These are phyloP conservation scores for Alternaria incomplexa DNA, from an alignment of 2,329 filamentous ascomycete species.

Conservation along the genomic window DNA sequence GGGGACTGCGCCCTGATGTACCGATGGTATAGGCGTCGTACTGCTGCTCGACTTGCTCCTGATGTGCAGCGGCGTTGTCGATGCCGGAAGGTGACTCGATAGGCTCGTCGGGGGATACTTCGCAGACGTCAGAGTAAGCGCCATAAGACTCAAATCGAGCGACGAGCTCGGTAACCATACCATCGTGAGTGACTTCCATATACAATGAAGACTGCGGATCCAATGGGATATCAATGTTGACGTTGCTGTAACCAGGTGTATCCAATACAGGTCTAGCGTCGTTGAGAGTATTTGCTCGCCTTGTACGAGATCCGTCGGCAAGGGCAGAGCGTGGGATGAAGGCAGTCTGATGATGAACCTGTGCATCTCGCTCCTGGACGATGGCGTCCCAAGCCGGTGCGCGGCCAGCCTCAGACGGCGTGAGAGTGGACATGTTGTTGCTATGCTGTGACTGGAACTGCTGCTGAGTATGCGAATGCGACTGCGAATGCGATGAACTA, in stretches of 20 bases:
- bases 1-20: constrained; percentile 18
- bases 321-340: constrained; percentile 31
- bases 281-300: background rate
- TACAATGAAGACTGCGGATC: constrained; percentile 25
- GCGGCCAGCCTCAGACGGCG: constrained; percentile 17
- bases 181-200: constrained; percentile 30
- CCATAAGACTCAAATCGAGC: constrained; percentile 26
- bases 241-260: constrained; percentile 15
- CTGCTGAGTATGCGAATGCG: constrained; percentile 23
- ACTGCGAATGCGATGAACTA: constrained; percentile 23
- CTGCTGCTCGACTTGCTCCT: background rate
- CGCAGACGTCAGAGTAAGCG: constrained; percentile 18
- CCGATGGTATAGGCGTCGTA: background rate
- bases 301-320: background rate
- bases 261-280: constrained; percentile 18
- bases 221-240: constrained; percentile 34
- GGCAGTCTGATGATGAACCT: constrained; percentile 11
- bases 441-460: constrained; percentile 22
- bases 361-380: background rate
- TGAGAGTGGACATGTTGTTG: constrained; percentile 35
- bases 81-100: background rate
- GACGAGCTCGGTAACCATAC: constrained; percentile 35
- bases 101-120: constrained; percentile 13
- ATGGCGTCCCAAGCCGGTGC: constrained; percentile 6
- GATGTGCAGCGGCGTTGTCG: constrained; percentile 8